phyloP scores from a whole-genome alignment of 495 filamentous ascomycete species.

The Talaromyces ruber region DNA sequence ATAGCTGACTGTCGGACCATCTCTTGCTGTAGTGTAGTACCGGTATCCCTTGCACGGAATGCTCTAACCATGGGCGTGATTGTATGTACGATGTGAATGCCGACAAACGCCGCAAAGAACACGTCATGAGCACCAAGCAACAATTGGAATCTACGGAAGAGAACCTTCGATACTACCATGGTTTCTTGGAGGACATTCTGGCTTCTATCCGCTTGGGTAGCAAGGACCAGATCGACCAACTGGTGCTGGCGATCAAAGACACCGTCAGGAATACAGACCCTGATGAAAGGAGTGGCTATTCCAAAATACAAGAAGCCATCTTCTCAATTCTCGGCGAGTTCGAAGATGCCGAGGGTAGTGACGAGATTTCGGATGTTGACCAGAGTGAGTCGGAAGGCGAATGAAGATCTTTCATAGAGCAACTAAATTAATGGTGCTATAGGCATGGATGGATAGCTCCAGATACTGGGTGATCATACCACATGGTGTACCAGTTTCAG shows the following conservation, averaged over 20 bases:
- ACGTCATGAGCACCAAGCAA: slow-evolving; percentile 8
- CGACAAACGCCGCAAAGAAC: slow-evolving; percentile 33
- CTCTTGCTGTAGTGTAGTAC: slow-evolving; percentile 20
- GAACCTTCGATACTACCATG: slow-evolving; percentile 17
- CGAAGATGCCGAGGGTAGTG: slow-evolving; percentile 4
- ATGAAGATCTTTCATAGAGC: neutral
- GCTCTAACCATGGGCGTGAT: slow-evolving; percentile 22
- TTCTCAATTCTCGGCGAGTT: neutral
- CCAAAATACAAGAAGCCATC: neutral
- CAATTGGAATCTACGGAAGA: slow-evolving; percentile 19
- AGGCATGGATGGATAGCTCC: neutral
- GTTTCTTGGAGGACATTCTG: slow-evolving; percentile 23
- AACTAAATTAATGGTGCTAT: neutral
- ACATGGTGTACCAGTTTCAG: neutral
- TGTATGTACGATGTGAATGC: slow-evolving; percentile 29
- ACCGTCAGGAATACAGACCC: neutral
- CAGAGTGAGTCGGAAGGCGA: neutral
- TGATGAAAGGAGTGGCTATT: neutral
- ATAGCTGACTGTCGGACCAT: neutral
- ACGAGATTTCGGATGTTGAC: neutral
- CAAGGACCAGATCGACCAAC: slow-evolving; percentile 9
- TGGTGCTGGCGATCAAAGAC: slow-evolving; percentile 19
- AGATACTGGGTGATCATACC: neutral
- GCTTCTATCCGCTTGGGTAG: slow-evolving; percentile 18
- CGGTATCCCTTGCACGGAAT: slow-evolving; percentile 26